Base-by-base conservation (phyloP, 2,329 filamentous ascomycete genomes). In the Coniochaeta hoffmannii region DNA sequence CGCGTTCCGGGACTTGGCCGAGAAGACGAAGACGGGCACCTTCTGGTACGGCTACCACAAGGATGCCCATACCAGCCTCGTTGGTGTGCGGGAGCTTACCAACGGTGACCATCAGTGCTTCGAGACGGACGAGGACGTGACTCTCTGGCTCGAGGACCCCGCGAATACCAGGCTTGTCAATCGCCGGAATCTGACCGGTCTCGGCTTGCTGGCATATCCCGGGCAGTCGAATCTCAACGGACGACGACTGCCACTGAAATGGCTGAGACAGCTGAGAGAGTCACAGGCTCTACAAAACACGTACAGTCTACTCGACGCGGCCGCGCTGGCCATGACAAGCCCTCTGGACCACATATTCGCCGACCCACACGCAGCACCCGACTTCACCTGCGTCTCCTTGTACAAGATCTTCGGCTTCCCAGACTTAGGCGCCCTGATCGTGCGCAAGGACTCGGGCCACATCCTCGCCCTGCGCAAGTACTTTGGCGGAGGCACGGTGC, bases 171-270 rank as follows among this genome's bases (percentile, higher is more conserved):
- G 24, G 19, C 24, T 36, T 38, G 17, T 53, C 50, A 15, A 53
- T 19, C 50, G 50, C 14, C 50, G 50, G 50, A 35, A 53, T 30
- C 17, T 38, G 4, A 38, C 50, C 15, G 50, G 66, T 9, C 65
- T 74, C 10, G 72, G 73, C 1, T 64, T 81, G 3, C 84, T 89
- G 60, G 83, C 83, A 19, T 88, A 84, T 64, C 84, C 86, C 3
- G 85, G 81, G 0, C 86, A 89, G 65, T 88, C 84, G 28, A 88
- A 89, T 64, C 83, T 89, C 76, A 85, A 82, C 44, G 86, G 86
- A 8, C 75, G 81, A 19, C 76, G 85, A 56, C 69, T 87, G 41
- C 83, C 85, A 4, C 68, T 82, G 28, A 66, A 71, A 1, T 88
- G 85, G 85, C 68, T 73, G 11, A 68, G 70, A 15, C 64, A 63